Percentiles rank a stretch among this genome's conserved stretches.
Evolutionary conservation across 2,329 filamentous ascomycete genomes (phyloP).

Genomic region (Trichophyton mentagrophytes): DNA sequence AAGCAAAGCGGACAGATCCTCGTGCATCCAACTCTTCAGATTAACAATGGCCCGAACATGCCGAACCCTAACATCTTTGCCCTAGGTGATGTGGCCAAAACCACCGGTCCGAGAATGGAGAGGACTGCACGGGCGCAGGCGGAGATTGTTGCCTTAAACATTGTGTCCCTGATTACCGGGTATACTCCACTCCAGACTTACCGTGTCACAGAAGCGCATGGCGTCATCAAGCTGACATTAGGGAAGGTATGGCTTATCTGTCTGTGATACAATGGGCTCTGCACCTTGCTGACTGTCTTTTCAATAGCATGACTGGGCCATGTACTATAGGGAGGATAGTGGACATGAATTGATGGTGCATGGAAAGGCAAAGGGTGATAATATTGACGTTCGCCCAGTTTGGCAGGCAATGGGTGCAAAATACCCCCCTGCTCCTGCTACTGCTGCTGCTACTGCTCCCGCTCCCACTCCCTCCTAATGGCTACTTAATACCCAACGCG

Average conservation of each 20-base stretch:
- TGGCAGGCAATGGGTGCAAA: background rate
- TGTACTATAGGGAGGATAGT: constrained; percentile 4
- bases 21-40: constrained; percentile 46
- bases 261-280: background rate
- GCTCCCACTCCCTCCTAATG: background rate
- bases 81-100: constrained; percentile 50
- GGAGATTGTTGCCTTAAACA: constrained; percentile 42
- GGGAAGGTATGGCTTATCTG: constrained; percentile 33
- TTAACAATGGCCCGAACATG: constrained; percentile 19
- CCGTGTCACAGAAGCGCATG: constrained; percentile 35
- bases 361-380: background rate
- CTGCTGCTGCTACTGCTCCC: too few species aligned
- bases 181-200: constrained; percentile 32
- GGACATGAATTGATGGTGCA: constrained; percentile 6
- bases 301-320: constrained; percentile 1
- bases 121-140: constrained; percentile 45
- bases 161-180: constrained; percentile 37
- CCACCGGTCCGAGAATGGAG: constrained; percentile 37
- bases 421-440: background rate
- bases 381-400: background rate
- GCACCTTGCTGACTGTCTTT: background rate
- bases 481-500: background rate
- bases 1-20: constrained; percentile 39
- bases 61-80: constrained; percentile 42
- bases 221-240: constrained; percentile 42